Conservation (phyloP, 139 green algal genomes). For the Picochlorum sp. region DNA sequence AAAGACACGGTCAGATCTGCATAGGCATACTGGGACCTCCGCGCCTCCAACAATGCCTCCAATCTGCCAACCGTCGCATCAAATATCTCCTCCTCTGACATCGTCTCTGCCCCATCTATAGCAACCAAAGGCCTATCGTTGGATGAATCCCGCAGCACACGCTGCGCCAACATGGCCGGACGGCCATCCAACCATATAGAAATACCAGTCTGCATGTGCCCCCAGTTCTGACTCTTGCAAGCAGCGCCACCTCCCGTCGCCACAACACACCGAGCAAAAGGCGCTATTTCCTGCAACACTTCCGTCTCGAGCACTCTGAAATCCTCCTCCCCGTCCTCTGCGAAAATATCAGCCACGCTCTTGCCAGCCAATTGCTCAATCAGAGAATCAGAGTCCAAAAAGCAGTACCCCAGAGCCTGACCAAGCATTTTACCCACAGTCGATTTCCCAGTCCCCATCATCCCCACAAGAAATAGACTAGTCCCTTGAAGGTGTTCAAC, state of each 20-base stretch:
- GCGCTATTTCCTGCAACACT: conserved; percentile 59
- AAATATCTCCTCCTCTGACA: conserved; percentile 19
- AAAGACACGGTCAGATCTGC: conserved; percentile 59
- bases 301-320: conserved; percentile 75
- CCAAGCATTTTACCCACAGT: conserved; percentile 44
- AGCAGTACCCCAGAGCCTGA: conserved; percentile 55
- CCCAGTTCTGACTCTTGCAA: conserved; percentile 69
- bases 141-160: conserved; percentile 58
- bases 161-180: conserved; percentile 49
- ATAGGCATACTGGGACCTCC: conserved; percentile 51
- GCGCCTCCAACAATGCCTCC: conserved; percentile 42
- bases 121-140: conserved; percentile 60
- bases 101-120: not conserved
- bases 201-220: conserved; percentile 74
- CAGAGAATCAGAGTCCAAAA: conserved; percentile 76
- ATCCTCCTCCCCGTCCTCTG: conserved; percentile 66
- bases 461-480: conserved; percentile 80
- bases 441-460: conserved; percentile 82
- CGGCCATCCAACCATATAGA: conserved; percentile 73
- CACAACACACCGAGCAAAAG: conserved; percentile 70
- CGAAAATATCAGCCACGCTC: conserved; percentile 68
- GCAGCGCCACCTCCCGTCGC: conserved; percentile 76
- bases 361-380: conserved; percentile 57
- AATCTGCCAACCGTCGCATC: conserved; percentile 28
- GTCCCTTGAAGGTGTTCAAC: conserved; percentile 52